Evolutionary conservation across 2,329 filamentous ascomycete genomes (phyloP).

Genomic region (Penicillium palitans): DNA sequence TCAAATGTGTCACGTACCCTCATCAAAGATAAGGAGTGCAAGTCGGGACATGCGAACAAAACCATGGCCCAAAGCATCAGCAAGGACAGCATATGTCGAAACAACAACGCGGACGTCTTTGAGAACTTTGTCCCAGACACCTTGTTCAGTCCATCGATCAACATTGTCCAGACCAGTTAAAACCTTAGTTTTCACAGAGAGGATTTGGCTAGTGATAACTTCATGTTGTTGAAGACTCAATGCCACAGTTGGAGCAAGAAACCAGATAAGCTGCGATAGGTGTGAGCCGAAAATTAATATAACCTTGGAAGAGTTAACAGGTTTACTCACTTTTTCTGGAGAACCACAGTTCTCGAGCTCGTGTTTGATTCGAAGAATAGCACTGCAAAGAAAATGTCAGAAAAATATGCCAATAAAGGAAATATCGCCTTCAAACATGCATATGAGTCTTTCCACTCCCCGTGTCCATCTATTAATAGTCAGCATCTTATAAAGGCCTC

Average conservation of each 20-base stretch:
- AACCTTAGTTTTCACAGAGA: slow-evolving; percentile 57
- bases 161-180: slow-evolving; percentile 69
- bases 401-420: background rate
- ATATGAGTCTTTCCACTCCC: slow-evolving; percentile 77
- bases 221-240: slow-evolving; percentile 67
- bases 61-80: slow-evolving; percentile 71
- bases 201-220: slow-evolving; percentile 62
- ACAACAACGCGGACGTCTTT: slow-evolving; percentile 68
- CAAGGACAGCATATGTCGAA: slow-evolving; percentile 72
- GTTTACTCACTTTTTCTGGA: slow-evolving; percentile 55
- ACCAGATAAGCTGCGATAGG: slow-evolving; percentile 60
- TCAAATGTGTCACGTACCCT: slow-evolving; percentile 58
- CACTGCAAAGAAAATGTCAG: slow-evolving; percentile 46
- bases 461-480: slow-evolving; percentile 66
- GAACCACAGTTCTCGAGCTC: slow-evolving; percentile 58
- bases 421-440: slow-evolving; percentile 48
- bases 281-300: background rate
- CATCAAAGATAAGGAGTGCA: slow-evolving; percentile 75
- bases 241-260: slow-evolving; percentile 68
- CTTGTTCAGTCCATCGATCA: slow-evolving; percentile 69
- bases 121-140: slow-evolving; percentile 68
- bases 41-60: slow-evolving; percentile 68
- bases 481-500: background rate
- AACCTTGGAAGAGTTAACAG: background rate
- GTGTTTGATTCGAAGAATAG: slow-evolving; percentile 65